phyloP scores from a whole-genome alignment of 805 yeast species.

The Yamadazyma laniorum region DNA sequence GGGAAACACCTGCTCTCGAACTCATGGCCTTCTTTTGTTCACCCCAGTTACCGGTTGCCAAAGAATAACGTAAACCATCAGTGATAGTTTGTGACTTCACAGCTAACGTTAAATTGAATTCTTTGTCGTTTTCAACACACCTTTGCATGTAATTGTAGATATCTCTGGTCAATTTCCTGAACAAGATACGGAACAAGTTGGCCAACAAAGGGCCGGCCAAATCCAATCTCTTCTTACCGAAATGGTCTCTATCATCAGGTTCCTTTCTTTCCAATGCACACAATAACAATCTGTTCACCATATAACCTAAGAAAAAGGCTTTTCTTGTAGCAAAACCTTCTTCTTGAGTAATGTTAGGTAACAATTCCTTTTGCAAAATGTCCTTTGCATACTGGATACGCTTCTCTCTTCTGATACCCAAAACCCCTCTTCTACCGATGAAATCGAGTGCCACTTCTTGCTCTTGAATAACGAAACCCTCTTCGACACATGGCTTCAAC shows the following conservation, averaged over 20 bases:
- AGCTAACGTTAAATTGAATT: conserved; percentile 92
- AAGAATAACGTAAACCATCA: conserved; percentile 93
- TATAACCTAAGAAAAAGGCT: conserved; percentile 95
- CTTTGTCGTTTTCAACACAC: conserved; percentile 97
- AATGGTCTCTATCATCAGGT: conserved; percentile 99
- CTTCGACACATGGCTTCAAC: conserved; percentile 98
- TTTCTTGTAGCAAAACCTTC: conserved; percentile 97
- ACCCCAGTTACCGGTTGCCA: conserved; percentile 99
- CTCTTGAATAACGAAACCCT: conserved; percentile 97
- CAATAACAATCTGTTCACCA: conserved; percentile 90
- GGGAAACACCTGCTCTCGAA: conserved; percentile 98
- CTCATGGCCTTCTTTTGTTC: conserved; percentile 99
- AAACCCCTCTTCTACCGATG: conserved; percentile 96
- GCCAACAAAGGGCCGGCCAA: conserved; percentile 98
- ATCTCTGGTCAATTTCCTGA: conserved; percentile 93
- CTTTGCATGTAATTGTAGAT: conserved; percentile 98
- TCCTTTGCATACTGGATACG: conserved; percentile 98
- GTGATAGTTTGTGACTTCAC: conserved; percentile 97
- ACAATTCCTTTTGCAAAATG: conserved; percentile 89
- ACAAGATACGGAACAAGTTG: conserved; percentile 88
- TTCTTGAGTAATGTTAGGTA: conserved; percentile 96
- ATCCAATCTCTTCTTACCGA: conserved; percentile 97
- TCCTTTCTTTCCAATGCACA: conserved; percentile 97
- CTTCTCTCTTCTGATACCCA: conserved; percentile 94
- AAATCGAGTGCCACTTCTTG: conserved; percentile 97